These are phyloP conservation scores for Calycina herbarum DNA, from an alignment of 2,329 filamentous ascomycete genomes.

Conservation along the genomic window DNA sequence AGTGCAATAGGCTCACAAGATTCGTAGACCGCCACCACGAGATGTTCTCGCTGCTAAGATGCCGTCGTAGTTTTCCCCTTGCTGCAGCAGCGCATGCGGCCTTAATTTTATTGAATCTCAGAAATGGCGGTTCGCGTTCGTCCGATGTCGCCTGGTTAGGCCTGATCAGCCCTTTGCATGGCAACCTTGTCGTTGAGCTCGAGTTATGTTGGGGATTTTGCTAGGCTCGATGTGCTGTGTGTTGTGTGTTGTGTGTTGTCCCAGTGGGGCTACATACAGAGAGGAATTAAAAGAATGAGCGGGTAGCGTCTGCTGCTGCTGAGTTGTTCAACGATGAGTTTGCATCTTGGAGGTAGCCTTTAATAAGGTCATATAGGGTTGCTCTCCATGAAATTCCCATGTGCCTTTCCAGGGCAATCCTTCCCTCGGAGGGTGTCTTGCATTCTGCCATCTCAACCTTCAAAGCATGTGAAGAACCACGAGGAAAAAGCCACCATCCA, in stretches of 20 bases:
- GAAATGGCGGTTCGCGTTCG: slow-evolving; percentile 2
- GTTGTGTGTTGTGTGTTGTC: neutral
- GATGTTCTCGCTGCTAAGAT: neutral
- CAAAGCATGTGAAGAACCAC: slow-evolving; percentile 1
- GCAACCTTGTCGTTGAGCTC: neutral
- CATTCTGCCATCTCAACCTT: neutral
- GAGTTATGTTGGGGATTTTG: neutral
- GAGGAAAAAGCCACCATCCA: neutral
- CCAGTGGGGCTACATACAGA: neutral
- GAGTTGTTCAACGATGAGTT: neutral
- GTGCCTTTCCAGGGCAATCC: neutral
- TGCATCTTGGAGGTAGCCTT: neutral
- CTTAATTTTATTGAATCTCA: slow-evolving; percentile 2
- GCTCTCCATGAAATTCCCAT: neutral
- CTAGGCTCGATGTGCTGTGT: neutral
- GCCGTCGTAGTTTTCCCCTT: neutral
- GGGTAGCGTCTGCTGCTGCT: neutral
- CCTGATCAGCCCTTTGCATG: slow-evolving; percentile 1
- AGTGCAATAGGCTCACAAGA: slow-evolving; percentile 6
- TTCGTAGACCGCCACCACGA: slow-evolving; percentile 10
- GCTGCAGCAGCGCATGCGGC: slow-evolving; percentile 11
- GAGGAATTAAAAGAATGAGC: neutral
- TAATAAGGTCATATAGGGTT: neutral
- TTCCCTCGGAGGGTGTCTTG: neutral
- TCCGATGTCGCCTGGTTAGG: slow-evolving; percentile 13